Evolutionary conservation across 2,329 filamentous ascomycete genomes (phyloP), one percentile per base, ranked within the genome.

Genomic region (Coniochaeta sp.): DNA sequence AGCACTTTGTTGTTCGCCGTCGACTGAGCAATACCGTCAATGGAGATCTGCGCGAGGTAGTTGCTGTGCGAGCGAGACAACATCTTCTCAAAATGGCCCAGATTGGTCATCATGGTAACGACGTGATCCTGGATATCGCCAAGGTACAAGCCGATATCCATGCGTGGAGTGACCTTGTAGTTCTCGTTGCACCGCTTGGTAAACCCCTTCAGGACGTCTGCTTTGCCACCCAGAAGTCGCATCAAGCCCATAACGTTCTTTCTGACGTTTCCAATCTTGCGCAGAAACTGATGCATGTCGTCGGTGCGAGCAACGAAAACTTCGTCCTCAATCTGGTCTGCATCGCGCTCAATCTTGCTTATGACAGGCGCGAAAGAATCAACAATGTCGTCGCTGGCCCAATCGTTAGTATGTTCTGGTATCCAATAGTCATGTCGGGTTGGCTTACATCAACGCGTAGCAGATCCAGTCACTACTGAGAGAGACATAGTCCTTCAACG

Each of bases 121-220:
- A 99, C 93, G 82, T 99, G 95, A 76, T 99, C 95, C 75, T 99
- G 95, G 65, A 99, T 97, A 76, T 99, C 95, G 69, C 91, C 91
- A 38, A 99, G 84, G 71, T 99, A 99, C 69, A 99, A 85, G 24
- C 93, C 95, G 65, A 99, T 96, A 71, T 99, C 95, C 77, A 95
- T 95, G 56, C 93, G 90, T 7, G 95, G 95, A 1, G 95, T 96
- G 58, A 98, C 90, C 65, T 91, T 89, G 79, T 96, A 98, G 65
- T 96, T 91, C 71, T 97, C 93, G 72, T 98, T 99, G 84, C 95
- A 99, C 58, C 96, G 91, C 79, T 99, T 99, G 58, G 95, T 96
- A 71, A 99, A 99, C 33, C 93, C 93, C 67, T 91, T 92, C 68
- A 99, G 91, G 61, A 99, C 95, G 72, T 99, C 95, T n/a, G 95